These are phyloP conservation scores for Aspergillus spinulosporus DNA, from an alignment of 2,329 filamentous ascomycete genomes.

Conservation along the genomic window DNA sequence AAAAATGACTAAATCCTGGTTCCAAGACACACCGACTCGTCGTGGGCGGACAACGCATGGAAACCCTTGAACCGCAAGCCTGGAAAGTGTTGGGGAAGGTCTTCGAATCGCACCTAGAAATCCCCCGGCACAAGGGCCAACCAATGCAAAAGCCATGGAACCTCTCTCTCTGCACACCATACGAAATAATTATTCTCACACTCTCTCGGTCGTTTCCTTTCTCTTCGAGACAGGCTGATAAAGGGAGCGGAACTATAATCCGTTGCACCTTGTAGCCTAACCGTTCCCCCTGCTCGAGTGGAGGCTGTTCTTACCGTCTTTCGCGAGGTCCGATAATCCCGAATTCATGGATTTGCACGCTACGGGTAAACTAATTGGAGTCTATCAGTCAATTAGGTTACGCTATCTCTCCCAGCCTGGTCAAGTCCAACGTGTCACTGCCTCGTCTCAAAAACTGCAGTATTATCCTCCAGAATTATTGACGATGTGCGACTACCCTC, in stretches of 20 bases:
- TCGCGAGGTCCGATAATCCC: not conserved
- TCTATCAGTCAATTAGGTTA: not conserved
- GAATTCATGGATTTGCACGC: not conserved
- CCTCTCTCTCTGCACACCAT: not conserved
- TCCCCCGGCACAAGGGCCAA: conserved; percentile 3
- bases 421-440: conserved; percentile 11
- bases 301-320: conserved; percentile 2
- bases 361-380: not conserved
- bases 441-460: conserved; percentile 1
- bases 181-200: not conserved
- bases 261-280: not conserved
- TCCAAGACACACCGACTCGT: conserved; percentile 2
- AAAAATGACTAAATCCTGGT: not conserved
- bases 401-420: not conserved
- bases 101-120: conserved; percentile 1
- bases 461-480: not conserved
- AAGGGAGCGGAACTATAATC: not conserved
- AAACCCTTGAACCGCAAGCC: conserved; percentile 12
- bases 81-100: conserved; percentile 7
- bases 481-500: not conserved
- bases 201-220: not conserved
- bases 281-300: not conserved
- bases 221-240: not conserved
- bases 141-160: not conserved
- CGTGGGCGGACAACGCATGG: conserved; percentile 2